A percentile compares a stretch with the other conserved stretches of the same genome.
Conservation (phyloP, 2,329 filamentous ascomycete species). For the Furcasterigmium furcatum region DNA sequence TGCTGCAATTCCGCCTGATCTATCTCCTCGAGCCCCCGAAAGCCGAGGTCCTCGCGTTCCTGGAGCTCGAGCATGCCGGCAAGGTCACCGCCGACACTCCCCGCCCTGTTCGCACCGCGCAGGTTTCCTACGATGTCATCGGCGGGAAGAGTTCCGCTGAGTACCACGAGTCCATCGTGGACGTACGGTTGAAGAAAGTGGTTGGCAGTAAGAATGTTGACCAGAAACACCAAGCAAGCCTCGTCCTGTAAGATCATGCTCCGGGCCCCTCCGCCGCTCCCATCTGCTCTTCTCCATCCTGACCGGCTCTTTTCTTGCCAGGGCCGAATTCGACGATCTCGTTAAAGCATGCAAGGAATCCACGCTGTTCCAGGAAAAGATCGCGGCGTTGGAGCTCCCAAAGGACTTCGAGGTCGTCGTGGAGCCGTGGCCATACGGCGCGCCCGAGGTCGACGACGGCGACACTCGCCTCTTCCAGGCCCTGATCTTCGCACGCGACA, state of each 20-base stretch:
- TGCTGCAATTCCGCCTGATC: slow-evolving; percentile 38
- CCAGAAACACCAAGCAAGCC: slow-evolving; percentile 21
- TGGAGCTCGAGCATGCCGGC: slow-evolving; percentile 35
- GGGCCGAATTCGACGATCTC: slow-evolving; percentile 30
- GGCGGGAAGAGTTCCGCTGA: slow-evolving; percentile 16
- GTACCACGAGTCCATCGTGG: slow-evolving; percentile 31
- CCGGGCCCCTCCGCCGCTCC: no score
- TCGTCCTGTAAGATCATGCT: slow-evolving; percentile 26
- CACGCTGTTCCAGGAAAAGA: slow-evolving; percentile 24
- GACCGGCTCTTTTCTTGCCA: slow-evolving; percentile 6
- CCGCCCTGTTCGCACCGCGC: slow-evolving; percentile 29
- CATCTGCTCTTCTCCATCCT: not conserved
- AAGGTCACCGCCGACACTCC: slow-evolving; percentile 17
- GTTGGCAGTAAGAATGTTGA: slow-evolving; percentile 21
- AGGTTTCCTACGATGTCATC: slow-evolving; percentile 30
- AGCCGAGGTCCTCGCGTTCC: slow-evolving; percentile 32
- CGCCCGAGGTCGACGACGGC: slow-evolving; percentile 23
- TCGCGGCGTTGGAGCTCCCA: slow-evolving; percentile 21
- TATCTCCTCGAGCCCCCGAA: slow-evolving; percentile 43
- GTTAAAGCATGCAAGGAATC: slow-evolving; percentile 22
- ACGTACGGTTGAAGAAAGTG: slow-evolving; percentile 21
- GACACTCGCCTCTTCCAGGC: slow-evolving; percentile 26
- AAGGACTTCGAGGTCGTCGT: slow-evolving; percentile 31
- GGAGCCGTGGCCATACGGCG: slow-evolving; percentile 38
- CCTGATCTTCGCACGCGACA: slow-evolving; percentile 26